Evolutionary conservation across 352 stramenopile genomes (phyloP), one percentile per base, ranked within the genome.

Genomic region (Plasmopara muralis): DNA sequence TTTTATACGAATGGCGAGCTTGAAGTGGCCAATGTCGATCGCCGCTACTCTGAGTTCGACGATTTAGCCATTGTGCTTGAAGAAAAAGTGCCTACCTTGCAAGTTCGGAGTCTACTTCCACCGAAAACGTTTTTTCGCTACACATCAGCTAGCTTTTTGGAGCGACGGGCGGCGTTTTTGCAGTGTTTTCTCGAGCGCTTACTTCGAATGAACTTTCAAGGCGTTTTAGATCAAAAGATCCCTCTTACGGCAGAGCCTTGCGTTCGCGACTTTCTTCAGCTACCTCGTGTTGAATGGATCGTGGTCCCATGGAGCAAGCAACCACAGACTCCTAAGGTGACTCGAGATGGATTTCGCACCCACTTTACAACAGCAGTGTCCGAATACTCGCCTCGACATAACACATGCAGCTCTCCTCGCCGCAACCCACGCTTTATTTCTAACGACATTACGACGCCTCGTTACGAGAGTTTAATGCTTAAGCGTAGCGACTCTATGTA

Each of bases 41-140:
- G 66, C 6, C 78, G 82, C 13, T 92, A 78, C 50, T 82, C 71
- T 3, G 82, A 92, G 37, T 92, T 92, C 47, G 61, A 83, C 29
- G 64, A 64, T 9, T 53, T 92, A 9, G 75, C 68, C 34, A 49
- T 70, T 28, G 55, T 62, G 16, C 60, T 92, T 7, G 74, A 86
- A 33, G 38, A 39, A 16, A 92, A 92, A 51, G 37, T 89, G 20
- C 68, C 68, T 13, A 57, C 64, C 5, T 48, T 92, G 40, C 54
- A 68, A 13, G 45, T 85, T 16, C 62, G 75, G 15, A 61, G 67
- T 20, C 53, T 77, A 8, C 66, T 91, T n/a, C 82, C 82, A 7
- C 64, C 71, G 6, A 92, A 92, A 49, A 89, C 82, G 0, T 60
- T 92, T 10, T 89, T 89, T 43, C 67, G 73, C 15, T 86, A 73